Conservation (phyloP, 2,329 filamentous ascomycete genomes). For the Fonsecaea nubica region DNA sequence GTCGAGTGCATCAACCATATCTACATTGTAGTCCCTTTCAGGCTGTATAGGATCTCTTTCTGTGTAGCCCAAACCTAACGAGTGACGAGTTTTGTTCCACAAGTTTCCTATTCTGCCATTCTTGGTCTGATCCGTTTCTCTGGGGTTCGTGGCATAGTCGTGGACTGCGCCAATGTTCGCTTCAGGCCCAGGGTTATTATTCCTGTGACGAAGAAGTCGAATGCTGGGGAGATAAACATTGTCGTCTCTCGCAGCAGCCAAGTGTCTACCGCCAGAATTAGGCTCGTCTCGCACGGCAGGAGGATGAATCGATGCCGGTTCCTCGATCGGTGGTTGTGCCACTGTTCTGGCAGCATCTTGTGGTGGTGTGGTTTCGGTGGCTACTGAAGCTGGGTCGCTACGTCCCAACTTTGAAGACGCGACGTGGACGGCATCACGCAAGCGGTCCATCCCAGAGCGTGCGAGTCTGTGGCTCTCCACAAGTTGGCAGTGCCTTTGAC, state of each 20-base stretch:
- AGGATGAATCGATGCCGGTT: neutral
- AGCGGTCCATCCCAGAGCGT: conserved; percentile 13
- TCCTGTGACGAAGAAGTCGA: conserved; percentile 14
- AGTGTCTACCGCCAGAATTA: neutral
- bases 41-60: conserved; percentile 6
- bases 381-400: conserved; percentile 6
- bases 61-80: neutral
- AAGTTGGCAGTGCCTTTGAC: neutral
- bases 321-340: conserved; percentile 6
- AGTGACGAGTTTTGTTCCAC: conserved; percentile 13
- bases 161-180: conserved; percentile 15
- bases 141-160: conserved; percentile 9
- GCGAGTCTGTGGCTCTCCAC: conserved; percentile 3
- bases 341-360: conserved; percentile 6
- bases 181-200: neutral
- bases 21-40: conserved; percentile 17
- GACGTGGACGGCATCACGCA: conserved; percentile 13
- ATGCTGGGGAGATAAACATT: conserved; percentile 15
- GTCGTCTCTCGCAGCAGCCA: conserved; percentile 9
- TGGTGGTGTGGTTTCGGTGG: conserved; percentile 13
- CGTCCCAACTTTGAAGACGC: conserved; percentile 8
- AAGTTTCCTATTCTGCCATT: conserved; percentile 3
- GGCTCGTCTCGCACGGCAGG: conserved; percentile 7
- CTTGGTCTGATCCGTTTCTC: conserved; percentile 1
- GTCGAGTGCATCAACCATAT: conserved; percentile 17